phyloP scores from a whole-genome alignment of 2,329 filamentous ascomycete genomes.

The Cladosporium phlei region DNA sequence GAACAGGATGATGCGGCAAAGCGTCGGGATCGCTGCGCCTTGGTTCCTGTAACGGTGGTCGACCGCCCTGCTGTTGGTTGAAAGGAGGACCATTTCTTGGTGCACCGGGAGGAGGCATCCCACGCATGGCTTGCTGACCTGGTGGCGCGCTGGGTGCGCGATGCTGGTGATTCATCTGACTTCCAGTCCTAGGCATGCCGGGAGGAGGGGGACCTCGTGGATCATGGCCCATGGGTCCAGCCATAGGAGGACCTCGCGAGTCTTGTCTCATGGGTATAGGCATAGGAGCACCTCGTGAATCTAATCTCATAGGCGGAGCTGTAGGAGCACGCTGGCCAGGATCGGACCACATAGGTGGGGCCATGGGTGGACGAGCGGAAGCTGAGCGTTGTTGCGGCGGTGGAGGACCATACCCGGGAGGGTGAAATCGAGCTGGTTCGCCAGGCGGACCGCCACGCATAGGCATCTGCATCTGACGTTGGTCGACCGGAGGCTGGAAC shows the following conservation, averaged over 20 bases:
- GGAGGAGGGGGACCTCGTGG: neutral
- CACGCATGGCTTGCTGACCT: constrained; percentile 17
- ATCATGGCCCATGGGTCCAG: too few species aligned
- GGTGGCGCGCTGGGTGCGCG: constrained; percentile 23
- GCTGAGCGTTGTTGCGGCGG: constrained; percentile 10
- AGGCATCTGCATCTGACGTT: constrained; percentile 17
- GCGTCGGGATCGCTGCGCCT: constrained; percentile 47
- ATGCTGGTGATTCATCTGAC: constrained; percentile 4
- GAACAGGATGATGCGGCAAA: constrained; percentile 52
- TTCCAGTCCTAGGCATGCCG: neutral
- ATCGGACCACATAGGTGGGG: constrained; percentile 24
- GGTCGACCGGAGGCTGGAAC: neutral
- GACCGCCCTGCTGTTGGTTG: constrained; percentile 23
- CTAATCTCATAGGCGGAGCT: constrained; percentile 7
- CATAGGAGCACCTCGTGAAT: neutral
- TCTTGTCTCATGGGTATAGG: constrained; percentile 8
- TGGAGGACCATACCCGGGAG: constrained; percentile 3
- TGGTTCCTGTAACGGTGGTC: constrained; percentile 17
- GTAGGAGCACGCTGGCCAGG: constrained; percentile 19
- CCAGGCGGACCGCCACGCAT: constrained; percentile 22
- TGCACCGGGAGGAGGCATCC: constrained; percentile 27
- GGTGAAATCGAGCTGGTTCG: constrained; percentile 14
- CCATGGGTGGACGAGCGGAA: constrained; percentile 3
- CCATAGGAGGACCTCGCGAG: neutral
- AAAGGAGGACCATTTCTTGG: constrained; percentile 22